These are phyloP conservation scores for Ulota crispa DNA, from an alignment of 225 moss, liverwort and hornwort species.

Conservation along the genomic window DNA sequence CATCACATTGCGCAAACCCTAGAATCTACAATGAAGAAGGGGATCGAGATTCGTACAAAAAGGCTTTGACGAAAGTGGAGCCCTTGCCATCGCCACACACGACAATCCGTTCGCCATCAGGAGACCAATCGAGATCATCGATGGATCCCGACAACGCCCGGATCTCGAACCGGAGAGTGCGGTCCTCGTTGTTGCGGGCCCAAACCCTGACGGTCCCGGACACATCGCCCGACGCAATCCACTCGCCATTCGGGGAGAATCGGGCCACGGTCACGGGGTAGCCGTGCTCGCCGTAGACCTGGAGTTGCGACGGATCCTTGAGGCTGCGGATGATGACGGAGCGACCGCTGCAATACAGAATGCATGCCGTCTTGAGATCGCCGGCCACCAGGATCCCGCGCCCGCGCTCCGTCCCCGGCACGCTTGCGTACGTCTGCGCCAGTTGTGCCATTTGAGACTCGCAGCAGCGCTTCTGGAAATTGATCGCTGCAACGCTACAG, in stretches of 20 bases:
- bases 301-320: slow-evolving; percentile 63
- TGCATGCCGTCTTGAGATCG: slow-evolving; percentile 51
- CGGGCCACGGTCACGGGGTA: slow-evolving; percentile 87
- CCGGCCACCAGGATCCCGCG: slow-evolving; percentile 81
- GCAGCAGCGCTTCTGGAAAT: not conserved
- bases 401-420: slow-evolving; percentile 85
- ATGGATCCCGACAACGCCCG: slow-evolving; percentile 80
- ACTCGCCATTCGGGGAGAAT: slow-evolving; percentile 92
- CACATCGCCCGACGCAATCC: slow-evolving; percentile 98
- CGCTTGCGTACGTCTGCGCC: slow-evolving; percentile 65
- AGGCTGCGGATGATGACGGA: slow-evolving; percentile 85
- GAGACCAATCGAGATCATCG: slow-evolving; percentile 89
- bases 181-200: slow-evolving; percentile 70
- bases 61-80: slow-evolving; percentile 83
- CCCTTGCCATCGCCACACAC: slow-evolving; percentile 96
- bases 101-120: slow-evolving; percentile 83
- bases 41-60: slow-evolving; percentile 52
- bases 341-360: slow-evolving; percentile 84
- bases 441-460: slow-evolving; percentile 60
- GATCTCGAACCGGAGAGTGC: slow-evolving; percentile 78
- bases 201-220: slow-evolving; percentile 89
- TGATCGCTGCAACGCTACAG: not conserved
- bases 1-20: not conserved
- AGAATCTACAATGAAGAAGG: not conserved
- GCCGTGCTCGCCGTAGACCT: slow-evolving; percentile 93